Conservation (phyloP, 2,329 filamentous ascomycete species). For the Talaromyces funiculosus region DNA sequence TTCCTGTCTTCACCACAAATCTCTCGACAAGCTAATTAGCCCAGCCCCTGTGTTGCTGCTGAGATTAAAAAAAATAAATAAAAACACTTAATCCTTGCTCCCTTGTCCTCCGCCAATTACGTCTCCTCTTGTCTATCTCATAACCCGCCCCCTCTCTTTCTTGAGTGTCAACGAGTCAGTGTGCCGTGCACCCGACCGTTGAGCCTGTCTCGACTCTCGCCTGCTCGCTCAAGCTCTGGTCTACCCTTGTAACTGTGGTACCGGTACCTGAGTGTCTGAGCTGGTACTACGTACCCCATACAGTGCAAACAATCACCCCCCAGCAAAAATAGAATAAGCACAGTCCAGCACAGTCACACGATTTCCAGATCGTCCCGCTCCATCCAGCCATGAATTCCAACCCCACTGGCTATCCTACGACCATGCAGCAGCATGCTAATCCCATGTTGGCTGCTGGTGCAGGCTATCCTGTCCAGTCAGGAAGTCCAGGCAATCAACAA, state of each 20-base stretch:
- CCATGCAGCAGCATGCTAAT: conserved; percentile 18
- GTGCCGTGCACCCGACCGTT: not conserved
- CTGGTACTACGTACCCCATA: not conserved
- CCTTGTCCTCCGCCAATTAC: not conserved
- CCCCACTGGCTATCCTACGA: conserved; percentile 23
- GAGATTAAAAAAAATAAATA: not conserved
- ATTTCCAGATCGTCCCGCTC: not conserved
- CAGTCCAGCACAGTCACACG: not conserved
- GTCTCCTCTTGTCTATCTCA: not conserved
- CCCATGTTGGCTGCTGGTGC: conserved; percentile 18
- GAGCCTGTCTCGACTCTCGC: not conserved
- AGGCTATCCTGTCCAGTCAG: conserved; percentile 33
- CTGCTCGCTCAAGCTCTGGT: not conserved
- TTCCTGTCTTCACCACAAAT: not conserved
- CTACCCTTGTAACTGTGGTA: not conserved
- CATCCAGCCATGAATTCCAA: conserved; percentile 25
- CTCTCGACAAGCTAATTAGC: not conserved
- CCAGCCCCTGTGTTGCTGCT: not conserved
- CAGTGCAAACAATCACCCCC: not conserved
- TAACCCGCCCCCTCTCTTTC: not conserved
- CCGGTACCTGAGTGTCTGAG: not conserved
- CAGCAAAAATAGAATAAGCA: not conserved
- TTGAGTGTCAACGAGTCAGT: not conserved
- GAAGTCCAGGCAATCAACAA: conserved; percentile 19
- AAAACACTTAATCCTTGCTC: conserved; percentile 1